A percentile compares a stretch with the other conserved stretches of the same genome.
Evolutionary conservation across 768 basidiomycete genomes (phyloP).

Genomic region (Boletus reticuloceps): DNA sequence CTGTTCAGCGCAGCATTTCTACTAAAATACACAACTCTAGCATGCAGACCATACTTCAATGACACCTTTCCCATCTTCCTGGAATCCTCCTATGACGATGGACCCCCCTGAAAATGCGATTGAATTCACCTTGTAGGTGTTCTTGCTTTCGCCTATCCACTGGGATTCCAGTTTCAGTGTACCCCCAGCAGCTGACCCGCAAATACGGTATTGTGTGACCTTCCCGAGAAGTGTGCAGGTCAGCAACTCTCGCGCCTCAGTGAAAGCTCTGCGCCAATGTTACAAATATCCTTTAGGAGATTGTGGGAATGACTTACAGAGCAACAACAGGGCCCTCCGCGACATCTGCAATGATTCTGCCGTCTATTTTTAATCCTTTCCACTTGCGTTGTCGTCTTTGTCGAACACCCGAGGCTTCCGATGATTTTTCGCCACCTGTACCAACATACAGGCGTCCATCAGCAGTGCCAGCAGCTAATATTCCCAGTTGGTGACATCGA

Average conservation of each 20-base stretch:
- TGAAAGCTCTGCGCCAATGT: constrained; percentile 44
- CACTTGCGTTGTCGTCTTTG: constrained; percentile 65
- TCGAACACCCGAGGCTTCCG: constrained; percentile 23
- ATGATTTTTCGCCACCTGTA: constrained; percentile 58
- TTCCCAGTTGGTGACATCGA: constrained; percentile 56
- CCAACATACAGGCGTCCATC: constrained; percentile 74
- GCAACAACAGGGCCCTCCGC: constrained; percentile 76
- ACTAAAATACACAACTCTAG: neutral
- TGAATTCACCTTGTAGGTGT: constrained; percentile 64
- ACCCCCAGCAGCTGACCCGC: constrained; percentile 36
- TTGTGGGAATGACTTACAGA: constrained; percentile 43
- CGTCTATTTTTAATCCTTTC: constrained; percentile 59
- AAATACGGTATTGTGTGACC: constrained; percentile 48
- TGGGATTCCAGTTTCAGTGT: constrained; percentile 40
- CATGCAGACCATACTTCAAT: constrained; percentile 56
- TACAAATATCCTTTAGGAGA: neutral
- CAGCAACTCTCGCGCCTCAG: constrained; percentile 42
- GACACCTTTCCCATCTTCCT: constrained; percentile 52
- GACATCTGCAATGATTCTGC: constrained; percentile 45
- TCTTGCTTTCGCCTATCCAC: constrained; percentile 45
- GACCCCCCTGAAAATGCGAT: constrained; percentile 46
- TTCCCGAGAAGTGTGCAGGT: constrained; percentile 63
- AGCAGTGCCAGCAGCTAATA: constrained; percentile 70
- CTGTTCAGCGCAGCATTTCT: neutral
- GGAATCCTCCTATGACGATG: constrained; percentile 63